phyloP scores from a whole-genome alignment of 371 early-diverging fungal species.

The Mortierella sp. region DNA sequence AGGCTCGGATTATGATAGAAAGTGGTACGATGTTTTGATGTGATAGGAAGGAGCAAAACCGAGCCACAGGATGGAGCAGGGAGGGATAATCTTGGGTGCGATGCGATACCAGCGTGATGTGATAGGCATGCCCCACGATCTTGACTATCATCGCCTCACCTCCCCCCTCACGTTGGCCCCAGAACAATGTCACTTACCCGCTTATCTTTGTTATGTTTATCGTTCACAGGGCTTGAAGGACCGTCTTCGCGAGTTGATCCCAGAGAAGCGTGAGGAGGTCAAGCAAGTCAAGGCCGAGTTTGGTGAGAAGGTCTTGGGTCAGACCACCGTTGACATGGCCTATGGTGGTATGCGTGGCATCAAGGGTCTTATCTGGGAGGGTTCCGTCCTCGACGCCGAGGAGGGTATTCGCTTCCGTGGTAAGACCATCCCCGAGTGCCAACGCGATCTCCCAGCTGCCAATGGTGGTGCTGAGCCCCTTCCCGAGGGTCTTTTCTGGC shows the following conservation, averaged over 20 bases:
- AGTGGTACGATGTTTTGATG: too few relatives aligned
- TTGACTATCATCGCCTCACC: too few relatives aligned
- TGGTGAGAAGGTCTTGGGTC: conserved; percentile 90
- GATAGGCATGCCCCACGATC: too few relatives aligned
- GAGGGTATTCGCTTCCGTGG: conserved; percentile 99
- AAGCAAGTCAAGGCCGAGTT: conserved; percentile 92
- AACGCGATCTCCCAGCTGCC: conserved; percentile 88
- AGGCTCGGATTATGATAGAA: too few relatives aligned
- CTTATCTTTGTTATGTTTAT: too few relatives aligned
- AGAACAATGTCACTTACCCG: too few relatives aligned
- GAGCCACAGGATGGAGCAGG: too few relatives aligned
- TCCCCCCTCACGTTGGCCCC: too few relatives aligned
- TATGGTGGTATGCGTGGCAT: conserved; percentile 99
- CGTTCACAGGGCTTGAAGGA: conserved; percentile 83
- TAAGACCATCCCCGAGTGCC: conserved; percentile 96
- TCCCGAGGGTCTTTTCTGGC: conserved; percentile 98
- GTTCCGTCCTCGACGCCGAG: conserved; percentile 96
- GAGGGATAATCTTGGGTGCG: too few relatives aligned
- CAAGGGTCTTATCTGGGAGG: conserved; percentile 98
- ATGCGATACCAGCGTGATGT: too few relatives aligned
- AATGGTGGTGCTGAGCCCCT: conserved; percentile 92
- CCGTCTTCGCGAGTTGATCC: conserved; percentile 91
- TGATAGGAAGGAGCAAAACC: too few relatives aligned
- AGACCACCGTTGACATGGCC: conserved; percentile 96
- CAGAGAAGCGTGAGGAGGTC: conserved; percentile 93